Percentiles rank a stretch among this genome's conserved stretches.
phyloP scores from a whole-genome alignment of 371 early-diverging fungal genomes.

The Mortierella sp. region DNA sequence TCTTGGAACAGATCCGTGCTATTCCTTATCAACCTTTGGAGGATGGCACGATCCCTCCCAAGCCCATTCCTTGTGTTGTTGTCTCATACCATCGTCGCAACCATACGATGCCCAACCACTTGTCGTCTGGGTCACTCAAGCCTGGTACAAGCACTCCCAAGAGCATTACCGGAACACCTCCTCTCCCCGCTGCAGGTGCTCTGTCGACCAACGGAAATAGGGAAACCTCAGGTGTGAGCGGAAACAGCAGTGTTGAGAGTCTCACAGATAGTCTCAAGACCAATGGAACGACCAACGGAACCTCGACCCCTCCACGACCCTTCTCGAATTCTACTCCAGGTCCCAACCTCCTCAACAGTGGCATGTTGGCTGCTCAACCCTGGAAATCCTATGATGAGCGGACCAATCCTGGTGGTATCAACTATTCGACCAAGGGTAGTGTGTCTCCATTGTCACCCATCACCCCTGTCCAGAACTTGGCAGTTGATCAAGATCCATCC shows the following conservation, averaged over 20 bases:
- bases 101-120: not conserved
- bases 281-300: not conserved
- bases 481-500: conserved; percentile 20
- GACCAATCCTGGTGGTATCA: not conserved
- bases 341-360: conserved; percentile 48
- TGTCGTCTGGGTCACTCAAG: not conserved
- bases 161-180: not conserved
- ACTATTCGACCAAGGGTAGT: not conserved
- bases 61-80: conserved; percentile 34
- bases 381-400: conserved; percentile 15
- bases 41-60: not conserved
- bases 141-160: not conserved
- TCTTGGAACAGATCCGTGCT: conserved; percentile 36
- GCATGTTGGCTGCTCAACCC: conserved; percentile 31
- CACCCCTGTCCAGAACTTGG: not conserved
- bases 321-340: conserved; percentile 10
- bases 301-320: not conserved
- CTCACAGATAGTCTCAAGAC: not conserved
- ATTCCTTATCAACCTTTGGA: conserved; percentile 6
- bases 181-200: not conserved
- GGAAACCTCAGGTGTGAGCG: not conserved
- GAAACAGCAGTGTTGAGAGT: not conserved
- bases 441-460: no score
- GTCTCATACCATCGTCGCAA: conserved; percentile 46
- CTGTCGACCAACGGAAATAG: not conserved